Evolutionary conservation across 2,329 filamentous ascomycete species (phyloP).

Genomic region (Fusarium poae): DNA sequence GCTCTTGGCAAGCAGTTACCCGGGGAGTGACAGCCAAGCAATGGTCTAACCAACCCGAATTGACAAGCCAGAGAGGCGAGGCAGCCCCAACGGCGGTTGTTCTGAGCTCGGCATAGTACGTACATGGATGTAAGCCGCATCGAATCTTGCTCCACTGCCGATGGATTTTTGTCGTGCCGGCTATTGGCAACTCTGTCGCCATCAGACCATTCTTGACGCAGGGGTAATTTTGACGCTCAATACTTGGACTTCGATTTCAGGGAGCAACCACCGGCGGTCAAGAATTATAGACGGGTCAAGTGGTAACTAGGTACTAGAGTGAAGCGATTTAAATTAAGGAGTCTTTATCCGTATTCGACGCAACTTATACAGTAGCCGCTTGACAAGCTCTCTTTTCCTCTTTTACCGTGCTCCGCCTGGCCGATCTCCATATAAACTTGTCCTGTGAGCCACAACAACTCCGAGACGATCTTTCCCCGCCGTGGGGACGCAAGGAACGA

Average conservation of each 20-base stretch:
- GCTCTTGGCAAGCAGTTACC: conserved; percentile 4
- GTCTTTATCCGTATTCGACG: neutral
- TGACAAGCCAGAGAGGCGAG: conserved; percentile 12
- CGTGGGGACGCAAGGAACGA: conserved; percentile 34
- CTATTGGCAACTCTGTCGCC: conserved; percentile 37
- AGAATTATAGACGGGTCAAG: conserved; percentile 15
- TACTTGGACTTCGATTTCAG: conserved; percentile 17
- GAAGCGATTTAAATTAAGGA: conserved; percentile 28
- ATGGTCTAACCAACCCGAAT: conserved; percentile 7
- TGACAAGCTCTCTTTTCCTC: conserved; percentile 5
- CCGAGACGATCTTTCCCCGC: conserved; percentile 32
- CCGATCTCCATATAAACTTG: conserved; percentile 19
- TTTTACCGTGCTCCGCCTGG: conserved; percentile 12
- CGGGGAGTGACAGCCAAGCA: conserved; percentile 13
- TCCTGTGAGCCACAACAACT: conserved; percentile 27
- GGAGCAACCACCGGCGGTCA: conserved; percentile 37
- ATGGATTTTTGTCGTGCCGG: conserved; percentile 16
- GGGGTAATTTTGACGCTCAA: conserved; percentile 37
- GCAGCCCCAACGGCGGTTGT: conserved; percentile 2
- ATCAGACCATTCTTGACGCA: conserved; percentile 45
- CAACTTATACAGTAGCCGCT: conserved; percentile 8
- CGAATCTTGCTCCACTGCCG: conserved; percentile 31
- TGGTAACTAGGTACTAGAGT: neutral
- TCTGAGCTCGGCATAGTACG: conserved; percentile 13
- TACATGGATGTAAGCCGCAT: conserved; percentile 31